A percentile compares a stretch with the other conserved stretches of the same genome.
phyloP scores from a whole-genome alignment of 306 rosid genomes.

The Rosa multiflora region DNA sequence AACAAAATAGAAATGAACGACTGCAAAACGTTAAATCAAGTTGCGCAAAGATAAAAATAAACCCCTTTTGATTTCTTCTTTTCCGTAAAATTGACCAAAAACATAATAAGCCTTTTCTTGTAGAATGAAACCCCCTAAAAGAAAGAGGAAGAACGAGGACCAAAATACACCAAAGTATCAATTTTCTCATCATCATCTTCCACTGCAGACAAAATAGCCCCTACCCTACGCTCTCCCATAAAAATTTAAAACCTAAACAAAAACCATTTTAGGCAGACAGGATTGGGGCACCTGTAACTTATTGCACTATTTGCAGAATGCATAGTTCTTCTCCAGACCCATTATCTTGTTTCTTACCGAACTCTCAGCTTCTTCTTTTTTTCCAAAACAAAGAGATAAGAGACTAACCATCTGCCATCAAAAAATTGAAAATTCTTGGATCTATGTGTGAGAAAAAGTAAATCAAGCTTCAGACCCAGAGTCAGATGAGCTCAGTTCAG shows the following conservation, averaged over 20 bases:
- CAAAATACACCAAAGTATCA: slow-evolving; percentile 77
- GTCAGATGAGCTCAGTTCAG: slow-evolving; percentile 71
- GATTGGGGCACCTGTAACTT: slow-evolving; percentile 84
- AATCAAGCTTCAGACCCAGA: slow-evolving; percentile 77
- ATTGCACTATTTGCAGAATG: slow-evolving; percentile 94
- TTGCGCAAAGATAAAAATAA: slow-evolving; percentile 27
- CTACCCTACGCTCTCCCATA: slow-evolving; percentile 48
- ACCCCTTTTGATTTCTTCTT: slow-evolving; percentile 42
- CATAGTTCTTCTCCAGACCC: slow-evolving; percentile 69
- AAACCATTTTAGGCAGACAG: slow-evolving; percentile 57
- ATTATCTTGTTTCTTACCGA: slow-evolving; percentile 52
- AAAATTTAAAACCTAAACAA: slow-evolving; percentile 58
- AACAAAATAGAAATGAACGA: background rate
- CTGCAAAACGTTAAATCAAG: background rate
- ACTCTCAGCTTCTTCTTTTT: slow-evolving; percentile 52
- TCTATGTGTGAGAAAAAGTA: slow-evolving; percentile 37
- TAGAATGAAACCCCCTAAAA: slow-evolving; percentile 67
- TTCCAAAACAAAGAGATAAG: slow-evolving; percentile 47
- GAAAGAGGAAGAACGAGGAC: slow-evolving; percentile 44
- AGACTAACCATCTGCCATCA: slow-evolving; percentile 71
- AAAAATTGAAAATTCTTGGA: slow-evolving; percentile 54
- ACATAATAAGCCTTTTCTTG: slow-evolving; percentile 64
- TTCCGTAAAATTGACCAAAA: slow-evolving; percentile 60
- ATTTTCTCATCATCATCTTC: slow-evolving; percentile 57
- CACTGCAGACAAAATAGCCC: slow-evolving; percentile 74